Conservation (phyloP, 345 rosid genomes). For the Corchorus capsularis region DNA sequence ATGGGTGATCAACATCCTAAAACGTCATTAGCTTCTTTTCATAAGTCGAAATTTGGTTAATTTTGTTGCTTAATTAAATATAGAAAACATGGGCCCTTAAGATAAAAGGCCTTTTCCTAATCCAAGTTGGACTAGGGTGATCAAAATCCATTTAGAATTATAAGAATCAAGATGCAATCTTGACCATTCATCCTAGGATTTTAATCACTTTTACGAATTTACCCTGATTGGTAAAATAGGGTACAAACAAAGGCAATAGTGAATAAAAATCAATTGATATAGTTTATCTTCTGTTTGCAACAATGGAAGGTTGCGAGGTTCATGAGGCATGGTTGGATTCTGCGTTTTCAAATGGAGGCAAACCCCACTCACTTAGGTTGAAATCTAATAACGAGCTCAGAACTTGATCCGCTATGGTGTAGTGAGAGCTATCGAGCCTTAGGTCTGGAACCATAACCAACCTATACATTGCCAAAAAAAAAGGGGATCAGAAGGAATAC, state of each 20-base stretch:
- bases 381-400: conserved; percentile 68
- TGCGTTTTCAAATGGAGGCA: conserved; percentile 59
- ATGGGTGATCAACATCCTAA: too few species aligned
- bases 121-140: too few species aligned
- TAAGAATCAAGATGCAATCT: too few species aligned
- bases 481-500: background rate
- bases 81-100: too few species aligned
- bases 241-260: background rate
- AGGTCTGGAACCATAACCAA: conserved; percentile 89
- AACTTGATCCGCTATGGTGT: conserved; percentile 69
- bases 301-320: background rate
- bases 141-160: too few species aligned
- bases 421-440: conserved; percentile 69
- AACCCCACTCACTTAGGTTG: conserved; percentile 65
- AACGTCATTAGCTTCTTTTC: too few species aligned
- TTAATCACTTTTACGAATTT: too few species aligned
- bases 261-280: background rate
- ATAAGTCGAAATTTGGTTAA: too few species aligned
- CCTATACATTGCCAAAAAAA: conserved; percentile 40
- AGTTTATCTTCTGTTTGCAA: background rate
- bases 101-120: too few species aligned
- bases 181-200: too few species aligned
- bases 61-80: too few species aligned
- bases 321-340: background rate
- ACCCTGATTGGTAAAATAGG: too few species aligned